A percentile compares a stretch with the other conserved stretches of the same genome.
Evolutionary conservation across 192 early-diverging fungal species (phyloP).

Genomic region (Rhizoclosmatium sp.): DNA sequence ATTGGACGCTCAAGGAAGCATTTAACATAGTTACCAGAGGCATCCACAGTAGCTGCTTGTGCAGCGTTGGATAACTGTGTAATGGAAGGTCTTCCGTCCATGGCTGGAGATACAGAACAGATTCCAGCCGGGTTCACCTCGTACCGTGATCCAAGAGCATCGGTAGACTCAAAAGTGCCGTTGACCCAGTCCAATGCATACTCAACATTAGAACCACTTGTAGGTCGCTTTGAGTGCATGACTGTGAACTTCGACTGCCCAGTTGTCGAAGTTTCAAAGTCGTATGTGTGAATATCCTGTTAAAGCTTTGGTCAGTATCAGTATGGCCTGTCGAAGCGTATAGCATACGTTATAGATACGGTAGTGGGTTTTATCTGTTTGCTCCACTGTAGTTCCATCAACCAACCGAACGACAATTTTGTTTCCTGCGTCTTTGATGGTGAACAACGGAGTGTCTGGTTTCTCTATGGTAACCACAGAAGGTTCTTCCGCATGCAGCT

Average conservation of each 20-base stretch:
- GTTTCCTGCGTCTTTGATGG: neutral
- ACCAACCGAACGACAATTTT: neutral
- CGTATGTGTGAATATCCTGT: slow-evolving; percentile 16
- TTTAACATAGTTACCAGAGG: neutral
- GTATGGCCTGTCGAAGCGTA: neutral
- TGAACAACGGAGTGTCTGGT: slow-evolving; percentile 4
- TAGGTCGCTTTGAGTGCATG: neutral
- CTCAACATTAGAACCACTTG: neutral
- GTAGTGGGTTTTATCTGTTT: slow-evolving; percentile 8
- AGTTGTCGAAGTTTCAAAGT: slow-evolving; percentile 13
- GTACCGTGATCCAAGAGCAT: slow-evolving; percentile 30
- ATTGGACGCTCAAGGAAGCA: neutral
- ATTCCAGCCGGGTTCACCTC: slow-evolving; percentile 2
- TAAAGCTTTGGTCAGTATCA: neutral
- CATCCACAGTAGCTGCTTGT: neutral
- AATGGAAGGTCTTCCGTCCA: neutral
- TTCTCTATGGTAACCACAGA: slow-evolving; percentile 21
- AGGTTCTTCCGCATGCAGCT: neutral
- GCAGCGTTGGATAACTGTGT: neutral
- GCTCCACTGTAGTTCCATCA: neutral
- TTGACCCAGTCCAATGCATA: slow-evolving; percentile 47
- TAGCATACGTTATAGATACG: neutral
- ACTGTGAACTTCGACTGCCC: neutral
- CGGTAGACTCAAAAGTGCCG: slow-evolving; percentile 34
- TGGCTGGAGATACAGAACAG: neutral